A percentile compares a stretch with the other conserved stretches of the same genome.
These are phyloP conservation scores for Trichoderma lentiforme DNA, from an alignment of 2,329 filamentous ascomycete genomes.

Conservation along the genomic window DNA sequence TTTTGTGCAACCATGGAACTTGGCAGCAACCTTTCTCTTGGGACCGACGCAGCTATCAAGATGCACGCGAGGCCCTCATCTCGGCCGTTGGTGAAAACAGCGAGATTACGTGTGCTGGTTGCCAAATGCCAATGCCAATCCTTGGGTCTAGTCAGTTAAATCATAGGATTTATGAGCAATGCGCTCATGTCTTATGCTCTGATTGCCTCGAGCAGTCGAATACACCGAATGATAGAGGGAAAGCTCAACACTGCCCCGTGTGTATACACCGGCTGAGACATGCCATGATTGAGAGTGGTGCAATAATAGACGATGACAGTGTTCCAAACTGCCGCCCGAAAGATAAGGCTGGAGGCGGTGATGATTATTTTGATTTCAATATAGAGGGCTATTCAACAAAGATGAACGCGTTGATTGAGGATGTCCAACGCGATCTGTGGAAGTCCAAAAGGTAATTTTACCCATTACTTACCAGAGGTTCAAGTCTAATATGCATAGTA, in stretches of 20 bases:
- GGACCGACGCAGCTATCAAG: slow-evolving; percentile 22
- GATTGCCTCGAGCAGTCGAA: slow-evolving; percentile 26
- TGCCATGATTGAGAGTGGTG: not conserved
- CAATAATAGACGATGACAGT: not conserved
- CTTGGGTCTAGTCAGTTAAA: not conserved
- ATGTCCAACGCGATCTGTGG: slow-evolving; percentile 25
- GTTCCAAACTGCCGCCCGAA: not conserved
- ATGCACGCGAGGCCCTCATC: slow-evolving; percentile 33
- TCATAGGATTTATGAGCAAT: slow-evolving; percentile 26
- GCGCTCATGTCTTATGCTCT: slow-evolving; percentile 32
- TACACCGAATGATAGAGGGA: slow-evolving; percentile 20
- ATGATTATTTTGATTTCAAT: slow-evolving; percentile 28
- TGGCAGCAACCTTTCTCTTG: slow-evolving; percentile 45
- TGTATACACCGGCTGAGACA: not conserved
- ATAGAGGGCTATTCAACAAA: slow-evolving; percentile 31
- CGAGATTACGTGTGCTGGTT: slow-evolving; percentile 29
- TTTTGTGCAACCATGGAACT: slow-evolving; percentile 50
- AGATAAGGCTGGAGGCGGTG: not conserved
- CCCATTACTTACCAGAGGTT: slow-evolving; percentile 17
- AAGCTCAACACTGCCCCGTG: not conserved
- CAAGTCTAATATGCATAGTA: slow-evolving; percentile 28
- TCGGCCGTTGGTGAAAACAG: slow-evolving; percentile 23
- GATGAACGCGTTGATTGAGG: slow-evolving; percentile 31
- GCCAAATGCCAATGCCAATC: slow-evolving; percentile 30
- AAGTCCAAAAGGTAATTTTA: not conserved